A percentile compares a stretch with the other conserved stretches of the same genome.
Evolutionary conservation across 345 rosid species (phyloP).

Genomic region (Bretschneidera sinensis): DNA sequence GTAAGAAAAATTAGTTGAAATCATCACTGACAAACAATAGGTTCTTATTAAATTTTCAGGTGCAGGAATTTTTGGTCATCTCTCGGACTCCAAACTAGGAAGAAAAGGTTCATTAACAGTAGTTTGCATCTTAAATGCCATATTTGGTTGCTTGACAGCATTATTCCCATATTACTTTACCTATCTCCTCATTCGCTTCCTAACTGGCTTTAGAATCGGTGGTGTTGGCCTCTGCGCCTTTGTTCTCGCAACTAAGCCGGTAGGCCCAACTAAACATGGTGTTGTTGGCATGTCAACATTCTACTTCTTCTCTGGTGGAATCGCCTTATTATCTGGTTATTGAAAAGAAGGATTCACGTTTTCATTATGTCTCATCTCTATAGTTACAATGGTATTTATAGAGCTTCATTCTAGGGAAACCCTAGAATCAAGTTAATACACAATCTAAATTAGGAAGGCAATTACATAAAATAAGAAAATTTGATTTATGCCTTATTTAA

Average conservation of each 20-base stretch:
- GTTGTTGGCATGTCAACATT: conserved; percentile 93
- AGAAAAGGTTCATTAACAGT: conserved; percentile 84
- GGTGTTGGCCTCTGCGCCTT: conserved; percentile 87
- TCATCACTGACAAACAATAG: too few relatives aligned
- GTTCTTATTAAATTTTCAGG: conserved; percentile 41
- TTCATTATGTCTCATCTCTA: too few relatives aligned
- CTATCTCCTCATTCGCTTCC: conserved; percentile 59
- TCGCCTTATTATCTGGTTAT: conserved; percentile 59
- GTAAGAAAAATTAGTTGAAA: background rate
- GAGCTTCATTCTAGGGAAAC: too few relatives aligned
- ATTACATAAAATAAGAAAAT: too few relatives aligned
- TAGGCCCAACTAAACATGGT: conserved; percentile 83
- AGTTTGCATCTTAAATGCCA: conserved; percentile 66
- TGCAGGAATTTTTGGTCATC: conserved; percentile 89
- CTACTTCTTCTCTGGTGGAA: conserved; percentile 86
- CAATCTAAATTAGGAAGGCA: too few relatives aligned
- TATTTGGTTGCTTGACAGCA: conserved; percentile 74
- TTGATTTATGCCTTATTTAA: too few relatives aligned
- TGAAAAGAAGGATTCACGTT: too few relatives aligned
- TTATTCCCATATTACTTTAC: conserved; percentile 61
- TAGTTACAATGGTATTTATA: too few relatives aligned
- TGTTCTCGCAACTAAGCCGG: conserved; percentile 78
- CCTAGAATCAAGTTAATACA: too few relatives aligned
- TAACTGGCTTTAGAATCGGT: conserved; percentile 90
- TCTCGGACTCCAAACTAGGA: conserved; percentile 84